Conservation (phyloP, 441 rosid species). For the Pelargonium cotyledonis region DNA sequence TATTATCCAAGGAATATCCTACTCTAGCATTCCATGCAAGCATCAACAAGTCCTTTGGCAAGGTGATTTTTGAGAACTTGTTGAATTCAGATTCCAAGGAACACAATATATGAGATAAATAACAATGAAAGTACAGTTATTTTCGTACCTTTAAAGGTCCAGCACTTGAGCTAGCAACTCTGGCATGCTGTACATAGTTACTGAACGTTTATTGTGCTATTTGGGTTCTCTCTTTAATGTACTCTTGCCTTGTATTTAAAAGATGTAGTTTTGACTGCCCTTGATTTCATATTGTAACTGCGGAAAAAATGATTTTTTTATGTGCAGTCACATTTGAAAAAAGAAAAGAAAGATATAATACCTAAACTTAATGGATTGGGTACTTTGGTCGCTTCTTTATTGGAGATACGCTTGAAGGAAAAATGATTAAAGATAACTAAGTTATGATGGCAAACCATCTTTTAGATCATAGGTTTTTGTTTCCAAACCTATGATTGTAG, state of each 20-base stretch:
- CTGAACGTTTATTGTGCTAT: too few relatives aligned
- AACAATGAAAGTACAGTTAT: background rate
- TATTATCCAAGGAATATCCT: conserved; percentile 86
- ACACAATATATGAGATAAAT: background rate
- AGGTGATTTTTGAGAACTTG: conserved; percentile 35
- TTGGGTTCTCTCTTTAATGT: too few relatives aligned
- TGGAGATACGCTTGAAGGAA: background rate
- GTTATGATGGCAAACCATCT: background rate
- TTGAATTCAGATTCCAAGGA: conserved; percentile 2
- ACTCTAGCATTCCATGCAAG: conserved; percentile 97
- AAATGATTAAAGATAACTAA: background rate
- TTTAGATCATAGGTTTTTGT: background rate
- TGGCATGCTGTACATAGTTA: too few relatives aligned
- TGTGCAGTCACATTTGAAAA: too few relatives aligned
- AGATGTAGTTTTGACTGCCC: too few relatives aligned
- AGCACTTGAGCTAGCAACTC: background rate
- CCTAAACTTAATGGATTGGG: background rate
- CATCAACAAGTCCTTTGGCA: conserved; percentile 82
- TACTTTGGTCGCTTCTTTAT: background rate
- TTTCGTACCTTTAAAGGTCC: background rate
- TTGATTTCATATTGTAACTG: too few relatives aligned
- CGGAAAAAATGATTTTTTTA: too few relatives aligned
- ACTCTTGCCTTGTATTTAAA: too few relatives aligned
- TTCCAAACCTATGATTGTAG: background rate
- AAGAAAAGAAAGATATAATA: background rate